These are phyloP conservation scores for Boletus rex-veris DNA, from an alignment of 768 basidiomycete species.

Conservation along the genomic window DNA sequence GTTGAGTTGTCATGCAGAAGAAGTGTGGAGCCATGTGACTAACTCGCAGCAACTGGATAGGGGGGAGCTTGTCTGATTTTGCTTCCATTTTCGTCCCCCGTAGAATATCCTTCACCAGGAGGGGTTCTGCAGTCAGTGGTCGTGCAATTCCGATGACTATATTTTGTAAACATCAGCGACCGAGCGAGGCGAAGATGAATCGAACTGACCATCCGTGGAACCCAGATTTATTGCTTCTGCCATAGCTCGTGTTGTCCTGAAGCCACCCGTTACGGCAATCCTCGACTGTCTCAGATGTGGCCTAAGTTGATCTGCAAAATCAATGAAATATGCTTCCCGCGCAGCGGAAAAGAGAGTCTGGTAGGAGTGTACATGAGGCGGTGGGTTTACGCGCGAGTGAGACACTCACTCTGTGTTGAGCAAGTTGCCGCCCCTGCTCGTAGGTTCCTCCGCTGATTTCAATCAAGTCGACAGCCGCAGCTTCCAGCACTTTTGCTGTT, in stretches of 20 bases:
- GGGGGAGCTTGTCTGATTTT: conserved; percentile 32
- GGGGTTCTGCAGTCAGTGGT: conserved; percentile 30
- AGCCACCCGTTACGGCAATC: conserved; percentile 31
- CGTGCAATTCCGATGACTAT: conserved; percentile 31
- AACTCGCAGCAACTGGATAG: conserved; percentile 36
- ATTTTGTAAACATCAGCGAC: neutral
- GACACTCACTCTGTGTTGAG: conserved; percentile 10
- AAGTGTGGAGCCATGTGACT: neutral
- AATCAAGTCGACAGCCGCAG: conserved; percentile 36
- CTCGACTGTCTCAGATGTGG: conserved; percentile 25
- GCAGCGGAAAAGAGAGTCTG: conserved; percentile 11
- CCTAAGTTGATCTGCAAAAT: conserved; percentile 28
- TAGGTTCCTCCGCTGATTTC: conserved; percentile 42
- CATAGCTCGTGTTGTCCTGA: conserved; percentile 29
- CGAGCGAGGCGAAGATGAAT: neutral
- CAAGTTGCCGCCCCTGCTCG: conserved; percentile 16
- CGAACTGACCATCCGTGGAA: conserved; percentile 27
- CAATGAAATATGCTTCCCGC: conserved; percentile 31
- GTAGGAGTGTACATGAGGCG: neutral
- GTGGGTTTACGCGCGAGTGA: neutral
- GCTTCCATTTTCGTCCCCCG: conserved; percentile 22
- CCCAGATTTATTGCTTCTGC: conserved; percentile 23
- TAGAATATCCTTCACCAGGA: conserved; percentile 28
- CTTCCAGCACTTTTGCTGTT: conserved; percentile 34
- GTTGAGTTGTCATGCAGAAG: neutral